phyloP scores from a whole-genome alignment of 2,329 filamentous ascomycete species.

The Zasmidium citrigriseum region DNA sequence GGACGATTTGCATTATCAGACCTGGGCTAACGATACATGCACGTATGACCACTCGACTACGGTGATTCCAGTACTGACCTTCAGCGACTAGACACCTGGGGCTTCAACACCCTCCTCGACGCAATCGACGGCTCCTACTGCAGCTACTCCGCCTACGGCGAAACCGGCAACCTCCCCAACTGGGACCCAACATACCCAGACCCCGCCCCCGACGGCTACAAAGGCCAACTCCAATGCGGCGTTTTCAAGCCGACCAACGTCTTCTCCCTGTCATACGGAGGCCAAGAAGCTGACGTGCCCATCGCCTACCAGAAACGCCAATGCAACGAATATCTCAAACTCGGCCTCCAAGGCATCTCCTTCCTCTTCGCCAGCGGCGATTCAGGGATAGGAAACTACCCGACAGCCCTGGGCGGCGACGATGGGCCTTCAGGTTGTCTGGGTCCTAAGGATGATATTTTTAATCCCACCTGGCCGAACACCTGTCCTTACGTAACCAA shows the following conservation, averaged over 20 bases:
- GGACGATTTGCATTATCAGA: constrained; percentile 49
- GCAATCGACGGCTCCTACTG: constrained; percentile 58
- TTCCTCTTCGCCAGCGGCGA: constrained; percentile 65
- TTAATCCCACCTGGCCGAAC: constrained; percentile 47
- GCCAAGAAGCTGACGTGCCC: constrained; percentile 63
- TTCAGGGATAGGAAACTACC: constrained; percentile 52
- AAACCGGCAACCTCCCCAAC: constrained; percentile 42
- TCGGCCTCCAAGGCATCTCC: constrained; percentile 63
- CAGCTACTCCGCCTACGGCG: constrained; percentile 38
- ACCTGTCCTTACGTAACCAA: constrained; percentile 53
- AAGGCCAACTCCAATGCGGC: constrained; percentile 22
- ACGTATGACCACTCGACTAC: too few species aligned
- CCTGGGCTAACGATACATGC: constrained; percentile 30
- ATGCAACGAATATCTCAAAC: constrained; percentile 63
- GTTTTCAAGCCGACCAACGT: constrained; percentile 42
- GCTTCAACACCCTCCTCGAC: constrained; percentile 49
- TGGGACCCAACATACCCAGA: constrained; percentile 18
- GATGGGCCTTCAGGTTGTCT: constrained; percentile 33
- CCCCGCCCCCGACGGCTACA: constrained; percentile 11
- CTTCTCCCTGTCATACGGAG: constrained; percentile 65
- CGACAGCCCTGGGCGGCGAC: constrained; percentile 39
- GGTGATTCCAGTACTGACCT: too few species aligned
- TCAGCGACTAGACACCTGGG: too few species aligned
- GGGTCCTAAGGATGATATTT: constrained; percentile 45
- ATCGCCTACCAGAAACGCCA: constrained; percentile 59